Percentiles rank a stretch among this genome's conserved stretches.
These are phyloP conservation scores for Harringtonia lauricola DNA, from an alignment of 2,329 filamentous ascomycete species.

Conservation along the genomic window DNA sequence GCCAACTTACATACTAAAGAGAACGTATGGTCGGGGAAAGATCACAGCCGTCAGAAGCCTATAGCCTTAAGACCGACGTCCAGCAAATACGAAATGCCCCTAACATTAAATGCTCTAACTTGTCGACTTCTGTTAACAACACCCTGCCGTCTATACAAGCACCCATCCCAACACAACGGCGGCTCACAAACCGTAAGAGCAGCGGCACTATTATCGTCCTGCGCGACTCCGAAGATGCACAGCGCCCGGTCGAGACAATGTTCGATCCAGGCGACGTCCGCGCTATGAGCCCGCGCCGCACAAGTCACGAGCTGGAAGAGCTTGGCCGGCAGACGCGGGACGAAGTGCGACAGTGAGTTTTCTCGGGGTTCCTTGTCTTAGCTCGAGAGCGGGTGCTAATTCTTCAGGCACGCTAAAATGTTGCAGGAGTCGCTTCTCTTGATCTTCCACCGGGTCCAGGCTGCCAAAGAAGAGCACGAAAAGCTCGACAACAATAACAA, in stretches of 20 bases:
- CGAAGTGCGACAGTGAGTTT: conserved; percentile 47
- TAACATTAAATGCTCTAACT: too few species aligned
- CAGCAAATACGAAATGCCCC: too few species aligned
- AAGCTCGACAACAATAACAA: conserved; percentile 96
- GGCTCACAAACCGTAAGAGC: conserved; percentile 62
- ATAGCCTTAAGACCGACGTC: too few species aligned
- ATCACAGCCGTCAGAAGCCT: too few species aligned
- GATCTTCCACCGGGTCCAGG: conserved; percentile 88
- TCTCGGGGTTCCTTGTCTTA: too few species aligned
- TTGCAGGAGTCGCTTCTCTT: conserved; percentile 82
- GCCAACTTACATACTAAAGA: too few species aligned
- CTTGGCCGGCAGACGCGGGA: conserved; percentile 73
- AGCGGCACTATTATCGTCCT: conserved; percentile 77
- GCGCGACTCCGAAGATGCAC: conserved; percentile 54
- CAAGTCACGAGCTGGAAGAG: conserved; percentile 80
- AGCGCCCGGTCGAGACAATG: conserved; percentile 61
- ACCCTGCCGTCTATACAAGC: too few species aligned
- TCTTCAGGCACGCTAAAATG: conserved; percentile 79
- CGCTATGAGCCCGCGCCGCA: conserved; percentile 88
- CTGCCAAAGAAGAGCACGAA: conserved; percentile 87
- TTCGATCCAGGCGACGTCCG: conserved; percentile 82
- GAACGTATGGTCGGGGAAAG: too few species aligned
- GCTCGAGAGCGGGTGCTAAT: too few species aligned
- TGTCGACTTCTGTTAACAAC: too few species aligned
- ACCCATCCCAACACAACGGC: conserved; percentile 48